Percentiles rank a stretch among this genome's conserved stretches.
These are phyloP conservation scores for Tricholoma terreum DNA, from an alignment of 768 basidiomycete genomes.

Conservation along the genomic window DNA sequence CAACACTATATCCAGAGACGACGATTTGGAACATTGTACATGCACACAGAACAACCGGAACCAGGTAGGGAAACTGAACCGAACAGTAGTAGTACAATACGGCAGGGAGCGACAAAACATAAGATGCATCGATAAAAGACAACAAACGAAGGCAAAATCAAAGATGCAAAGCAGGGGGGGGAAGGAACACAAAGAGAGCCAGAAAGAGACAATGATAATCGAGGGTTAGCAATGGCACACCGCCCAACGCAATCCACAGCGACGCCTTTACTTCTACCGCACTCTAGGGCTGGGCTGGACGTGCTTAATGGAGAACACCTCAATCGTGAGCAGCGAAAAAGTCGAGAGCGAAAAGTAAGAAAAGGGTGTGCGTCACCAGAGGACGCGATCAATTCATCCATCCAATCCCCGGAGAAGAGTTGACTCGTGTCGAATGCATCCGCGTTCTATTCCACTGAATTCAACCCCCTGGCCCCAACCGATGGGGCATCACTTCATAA, in stretches of 20 bases:
- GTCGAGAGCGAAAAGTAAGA: not conserved
- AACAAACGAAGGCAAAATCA: not conserved
- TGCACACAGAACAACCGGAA: conserved; percentile 10
- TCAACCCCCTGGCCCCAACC: too few relatives aligned
- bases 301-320: not conserved
- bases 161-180: not conserved
- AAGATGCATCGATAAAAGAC: not conserved
- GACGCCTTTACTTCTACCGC: not conserved
- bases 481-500: conserved; percentile 12
- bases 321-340: not conserved
- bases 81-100: conserved; percentile 3
- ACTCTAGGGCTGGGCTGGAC: not conserved
- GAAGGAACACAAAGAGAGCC: too few relatives aligned
- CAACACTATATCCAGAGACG: conserved; percentile 17
- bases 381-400: not conserved
- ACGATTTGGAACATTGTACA: conserved; percentile 22
- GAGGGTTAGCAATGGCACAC: conserved; percentile 2
- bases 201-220: too few relatives aligned
- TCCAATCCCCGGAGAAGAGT: not conserved
- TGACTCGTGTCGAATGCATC: not conserved
- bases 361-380: not conserved
- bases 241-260: not conserved
- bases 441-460: not conserved
- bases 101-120: not conserved
- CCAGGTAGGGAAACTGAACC: conserved; percentile 1